Evolutionary conservation across 345 rosid species (phyloP), one percentile per base, ranked within the genome.

Genomic region (Pugionium dolabratum): DNA sequence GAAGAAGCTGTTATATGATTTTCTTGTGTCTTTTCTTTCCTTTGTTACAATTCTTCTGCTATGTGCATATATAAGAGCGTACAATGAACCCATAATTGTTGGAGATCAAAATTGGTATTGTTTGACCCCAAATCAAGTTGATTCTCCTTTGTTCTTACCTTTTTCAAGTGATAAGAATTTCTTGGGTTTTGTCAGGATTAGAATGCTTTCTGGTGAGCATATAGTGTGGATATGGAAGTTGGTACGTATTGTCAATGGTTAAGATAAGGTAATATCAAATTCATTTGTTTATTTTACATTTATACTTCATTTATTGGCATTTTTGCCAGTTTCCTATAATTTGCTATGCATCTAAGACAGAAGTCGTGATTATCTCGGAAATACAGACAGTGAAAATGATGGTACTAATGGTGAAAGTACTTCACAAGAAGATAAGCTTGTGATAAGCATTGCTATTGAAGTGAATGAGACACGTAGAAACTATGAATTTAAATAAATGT

Each of bases 191-290:
- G 79, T 67, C 54, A 63, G 63, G 67, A 54, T 61, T 71, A 61
- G 59, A 72, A 44, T 29, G 27, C 59, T 52, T 43, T 49, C 52
- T 64, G 40, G 51, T 64, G 61, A 64, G 66, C 72, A 68, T 36
- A 42, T 45, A 85, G 78, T 82, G 80, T 78, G 9, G 90, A 84
- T 78, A 67, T 82, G 59, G 42, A 72, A 42, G 67, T 74, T 59
- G 75, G 75, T 0, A 18, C 18, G 18, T 47, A 64, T 75, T 70
- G 63, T 77, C 56, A 56, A 7, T 65, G 34, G 35, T 66, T 69
- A 73, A 66, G 87, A 79, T 69, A 79, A 89, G 93, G 91, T 85
- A 27, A 30, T 6, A 2, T 4, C 40, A 28, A 28, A 28, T 18
- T n/a, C 11, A 31, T 31, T 48, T 39, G 4, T 28, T 18, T 42